These are phyloP conservation scores for Chlamydomonas urium DNA, from an alignment of 139 green algal genomes.

Conservation along the genomic window DNA sequence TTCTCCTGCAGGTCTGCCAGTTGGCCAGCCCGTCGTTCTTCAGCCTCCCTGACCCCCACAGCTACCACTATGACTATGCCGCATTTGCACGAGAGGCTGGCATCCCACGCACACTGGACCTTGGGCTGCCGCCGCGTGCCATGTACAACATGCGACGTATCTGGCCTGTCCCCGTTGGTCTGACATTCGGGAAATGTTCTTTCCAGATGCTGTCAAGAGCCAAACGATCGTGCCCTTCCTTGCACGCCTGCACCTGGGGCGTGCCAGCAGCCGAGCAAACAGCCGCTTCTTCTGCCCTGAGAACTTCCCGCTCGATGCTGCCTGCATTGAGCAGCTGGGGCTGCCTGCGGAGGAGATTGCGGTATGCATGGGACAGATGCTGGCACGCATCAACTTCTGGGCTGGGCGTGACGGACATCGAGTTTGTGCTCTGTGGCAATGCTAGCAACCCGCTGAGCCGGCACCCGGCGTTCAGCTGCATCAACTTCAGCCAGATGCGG, in stretches of 20 bases:
- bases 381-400: not conserved
- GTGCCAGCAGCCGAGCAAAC: not conserved
- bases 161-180: not conserved
- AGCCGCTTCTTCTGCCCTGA: constrained; percentile 6
- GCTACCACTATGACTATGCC: not conserved
- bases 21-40: not conserved
- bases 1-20: not conserved
- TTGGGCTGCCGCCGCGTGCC: constrained; percentile 5
- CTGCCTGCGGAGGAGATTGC: constrained; percentile 8
- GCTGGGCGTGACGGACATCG: constrained; percentile 14
- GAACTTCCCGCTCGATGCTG: constrained; percentile 9
- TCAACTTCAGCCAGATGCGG: constrained; percentile 20
- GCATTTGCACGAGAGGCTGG: not conserved
- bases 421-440: constrained; percentile 14
- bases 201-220: not conserved
- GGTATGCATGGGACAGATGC: constrained; percentile 5
- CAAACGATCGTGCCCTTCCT: not conserved
- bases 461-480: constrained; percentile 10
- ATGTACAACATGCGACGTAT: constrained; percentile 16
- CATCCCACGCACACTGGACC: not conserved
- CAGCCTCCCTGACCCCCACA: not conserved
- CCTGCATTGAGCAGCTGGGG: not conserved
- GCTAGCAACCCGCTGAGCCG: constrained; percentile 1
- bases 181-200: constrained; percentile 12
- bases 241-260: constrained; percentile 7